These are phyloP conservation scores for Fremontodendron californicum DNA, from an alignment of 345 rosid species.

Conservation along the genomic window DNA sequence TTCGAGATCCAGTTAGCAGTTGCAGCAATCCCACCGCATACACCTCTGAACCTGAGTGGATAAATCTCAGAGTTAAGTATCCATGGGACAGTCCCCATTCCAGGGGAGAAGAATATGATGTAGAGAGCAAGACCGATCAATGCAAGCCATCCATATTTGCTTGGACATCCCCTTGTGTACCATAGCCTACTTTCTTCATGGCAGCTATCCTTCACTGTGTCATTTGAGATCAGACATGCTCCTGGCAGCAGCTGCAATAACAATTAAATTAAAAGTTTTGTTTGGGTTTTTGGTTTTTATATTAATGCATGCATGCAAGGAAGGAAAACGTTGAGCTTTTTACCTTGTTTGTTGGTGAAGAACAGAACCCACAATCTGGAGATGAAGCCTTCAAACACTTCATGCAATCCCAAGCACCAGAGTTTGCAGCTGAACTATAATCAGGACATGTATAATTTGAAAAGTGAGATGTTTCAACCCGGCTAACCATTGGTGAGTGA, in stretches of 20 bases:
- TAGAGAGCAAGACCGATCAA: slow-evolving; percentile 67
- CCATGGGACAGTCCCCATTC: slow-evolving; percentile 89
- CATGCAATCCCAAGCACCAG: slow-evolving; percentile 65
- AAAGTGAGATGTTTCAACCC: slow-evolving; percentile 38
- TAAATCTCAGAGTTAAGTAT: slow-evolving; percentile 81
- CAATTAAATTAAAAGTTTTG: not conserved
- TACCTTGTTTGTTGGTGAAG: slow-evolving; percentile 63
- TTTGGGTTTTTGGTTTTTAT: not conserved
- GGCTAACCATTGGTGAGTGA: slow-evolving; percentile 54
- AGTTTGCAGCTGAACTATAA: slow-evolving; percentile 26
- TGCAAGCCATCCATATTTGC: slow-evolving; percentile 73
- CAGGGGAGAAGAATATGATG: slow-evolving; percentile 81
- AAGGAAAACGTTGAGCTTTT: slow-evolving; percentile 4
- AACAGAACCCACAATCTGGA: slow-evolving; percentile 75
- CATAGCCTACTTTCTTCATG: slow-evolving; percentile 42
- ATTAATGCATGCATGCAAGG: not conserved
- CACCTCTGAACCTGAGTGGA: slow-evolving; percentile 70
- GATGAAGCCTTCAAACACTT: slow-evolving; percentile 65
- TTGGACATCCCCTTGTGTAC: slow-evolving; percentile 88
- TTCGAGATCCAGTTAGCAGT: slow-evolving; percentile 82
- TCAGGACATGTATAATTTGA: slow-evolving; percentile 51
- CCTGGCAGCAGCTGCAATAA: slow-evolving; percentile 61
- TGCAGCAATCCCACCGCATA: slow-evolving; percentile 87
- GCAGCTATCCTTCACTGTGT: slow-evolving; percentile 43
- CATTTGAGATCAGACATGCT: slow-evolving; percentile 54